Conservation (phyloP, 2,329 filamentous ascomycete genomes). For the Xylaria multiplex region DNA sequence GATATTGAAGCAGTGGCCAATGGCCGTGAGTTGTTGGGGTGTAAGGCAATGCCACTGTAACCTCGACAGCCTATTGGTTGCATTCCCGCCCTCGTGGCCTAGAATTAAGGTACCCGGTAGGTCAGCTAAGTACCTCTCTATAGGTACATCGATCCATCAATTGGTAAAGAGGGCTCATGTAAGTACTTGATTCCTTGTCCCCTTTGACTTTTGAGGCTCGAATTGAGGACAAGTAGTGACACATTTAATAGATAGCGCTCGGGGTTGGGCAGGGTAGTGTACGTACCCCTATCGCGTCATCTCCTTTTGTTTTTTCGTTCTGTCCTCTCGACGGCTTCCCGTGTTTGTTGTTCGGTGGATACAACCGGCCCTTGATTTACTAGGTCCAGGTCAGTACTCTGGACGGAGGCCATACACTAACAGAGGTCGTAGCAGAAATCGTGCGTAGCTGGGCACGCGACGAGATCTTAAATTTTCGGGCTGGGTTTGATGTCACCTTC, state of each 20-base stretch:
- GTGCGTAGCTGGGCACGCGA: constrained; percentile 11
- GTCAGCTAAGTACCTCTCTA: constrained; percentile 10
- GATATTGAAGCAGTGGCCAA: constrained; percentile 26
- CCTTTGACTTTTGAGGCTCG: too few species aligned
- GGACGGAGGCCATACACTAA: neutral
- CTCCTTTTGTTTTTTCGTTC: neutral
- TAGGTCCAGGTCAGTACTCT: neutral
- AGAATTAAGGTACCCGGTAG: constrained; percentile 32
- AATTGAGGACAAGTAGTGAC: too few species aligned
- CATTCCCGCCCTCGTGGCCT: constrained; percentile 19
- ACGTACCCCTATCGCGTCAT: too few species aligned
- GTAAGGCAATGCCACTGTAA: constrained; percentile 21
- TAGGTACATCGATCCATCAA: neutral
- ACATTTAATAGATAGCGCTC: too few species aligned
- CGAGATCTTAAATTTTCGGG: constrained; percentile 3
- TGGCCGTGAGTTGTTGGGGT: constrained; percentile 20
- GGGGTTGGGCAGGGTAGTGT: too few species aligned
- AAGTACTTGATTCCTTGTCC: too few species aligned
- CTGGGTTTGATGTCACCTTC: constrained; percentile 1
- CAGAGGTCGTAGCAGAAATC: neutral
- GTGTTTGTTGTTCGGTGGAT: constrained; percentile 18
- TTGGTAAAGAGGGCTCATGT: neutral
- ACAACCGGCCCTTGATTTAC: constrained; percentile 17
- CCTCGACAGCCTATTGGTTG: constrained; percentile 23
- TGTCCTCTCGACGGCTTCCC: neutral